Percentiles rank a stretch among this genome's conserved stretches.
Conservation (phyloP, 495 filamentous ascomycete species). For the Neurospora sp. region DNA sequence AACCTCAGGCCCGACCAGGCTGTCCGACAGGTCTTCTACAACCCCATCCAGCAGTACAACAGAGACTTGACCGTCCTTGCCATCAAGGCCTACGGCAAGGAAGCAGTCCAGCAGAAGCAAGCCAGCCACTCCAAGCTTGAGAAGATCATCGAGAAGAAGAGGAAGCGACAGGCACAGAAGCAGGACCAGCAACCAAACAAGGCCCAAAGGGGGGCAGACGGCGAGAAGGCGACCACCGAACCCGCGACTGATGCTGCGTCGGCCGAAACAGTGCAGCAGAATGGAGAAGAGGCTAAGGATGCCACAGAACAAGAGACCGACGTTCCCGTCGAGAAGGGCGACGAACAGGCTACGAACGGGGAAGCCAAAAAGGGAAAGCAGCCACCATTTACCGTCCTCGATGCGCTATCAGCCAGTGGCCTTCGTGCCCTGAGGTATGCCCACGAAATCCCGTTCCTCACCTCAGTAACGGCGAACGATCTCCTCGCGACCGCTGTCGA, state of each 20-base stretch:
- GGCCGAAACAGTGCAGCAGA: neutral
- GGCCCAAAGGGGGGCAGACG: conserved; percentile 10
- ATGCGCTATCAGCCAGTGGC: conserved; percentile 90
- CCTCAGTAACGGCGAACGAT: conserved; percentile 82
- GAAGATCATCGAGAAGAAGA: conserved; percentile 34
- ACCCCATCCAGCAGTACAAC: conserved; percentile 98
- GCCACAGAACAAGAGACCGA: conserved; percentile 11
- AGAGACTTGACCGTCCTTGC: conserved; percentile 86
- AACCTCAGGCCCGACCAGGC: conserved; percentile 23
- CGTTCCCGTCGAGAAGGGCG: neutral
- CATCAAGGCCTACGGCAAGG: conserved; percentile 73
- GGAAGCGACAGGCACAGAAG: conserved; percentile 28
- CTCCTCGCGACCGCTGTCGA: conserved; percentile 64
- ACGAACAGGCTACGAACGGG: conserved; percentile 9
- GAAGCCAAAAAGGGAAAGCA: conserved; percentile 10
- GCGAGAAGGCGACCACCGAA: neutral
- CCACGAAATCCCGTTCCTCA: conserved; percentile 74
- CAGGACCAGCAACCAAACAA: conserved; percentile 19
- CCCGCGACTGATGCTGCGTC: neutral
- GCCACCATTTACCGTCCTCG: conserved; percentile 65
- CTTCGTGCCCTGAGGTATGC: conserved; percentile 87
- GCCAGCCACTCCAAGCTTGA: conserved; percentile 28
- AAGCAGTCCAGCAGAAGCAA: conserved; percentile 42
- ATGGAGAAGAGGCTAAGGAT: conserved; percentile 12
- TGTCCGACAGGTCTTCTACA: conserved; percentile 86